A percentile compares a stretch with the other conserved stretches of the same genome.
These are phyloP conservation scores for Pleurotus tuber-regium DNA, from an alignment of 768 basidiomycete species.

Conservation along the genomic window DNA sequence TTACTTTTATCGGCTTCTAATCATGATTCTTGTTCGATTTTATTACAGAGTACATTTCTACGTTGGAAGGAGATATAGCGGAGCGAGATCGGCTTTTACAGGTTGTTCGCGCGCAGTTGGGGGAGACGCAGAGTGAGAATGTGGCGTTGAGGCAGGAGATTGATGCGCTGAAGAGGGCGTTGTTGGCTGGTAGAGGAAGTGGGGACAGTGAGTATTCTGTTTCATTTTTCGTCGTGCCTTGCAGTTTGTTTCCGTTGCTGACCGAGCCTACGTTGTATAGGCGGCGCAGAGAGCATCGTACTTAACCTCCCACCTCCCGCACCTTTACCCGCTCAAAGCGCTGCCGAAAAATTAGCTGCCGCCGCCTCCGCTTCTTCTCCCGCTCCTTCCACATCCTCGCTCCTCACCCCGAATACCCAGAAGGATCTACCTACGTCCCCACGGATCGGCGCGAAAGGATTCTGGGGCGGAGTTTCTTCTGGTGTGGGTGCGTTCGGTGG, in stretches of 20 bases:
- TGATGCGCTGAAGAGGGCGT: slow-evolving; percentile 65
- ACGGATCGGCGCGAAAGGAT: slow-evolving; percentile 48
- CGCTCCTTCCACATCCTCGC: slow-evolving; percentile 13
- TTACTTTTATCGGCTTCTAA: slow-evolving; percentile 4
- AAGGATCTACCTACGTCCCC: slow-evolving; percentile 75
- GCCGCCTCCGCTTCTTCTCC: slow-evolving; percentile 16
- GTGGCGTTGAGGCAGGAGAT: slow-evolving; percentile 79
- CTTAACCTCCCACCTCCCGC: slow-evolving; percentile 50
- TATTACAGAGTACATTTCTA: slow-evolving; percentile 82
- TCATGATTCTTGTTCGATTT: not conserved
- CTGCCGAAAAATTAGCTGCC: slow-evolving; percentile 32
- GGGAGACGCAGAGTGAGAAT: slow-evolving; percentile 78
- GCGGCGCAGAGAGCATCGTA: slow-evolving; percentile 9
- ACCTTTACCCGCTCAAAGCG: slow-evolving; percentile 40
- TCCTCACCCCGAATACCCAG: slow-evolving; percentile 66
- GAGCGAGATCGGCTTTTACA: slow-evolving; percentile 90
- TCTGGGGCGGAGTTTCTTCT: slow-evolving; percentile 73
- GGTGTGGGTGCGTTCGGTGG: slow-evolving; percentile 42
- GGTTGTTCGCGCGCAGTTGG: slow-evolving; percentile 81
- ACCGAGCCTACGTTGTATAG: too few relatives aligned
- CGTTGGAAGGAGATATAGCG: slow-evolving; percentile 90
- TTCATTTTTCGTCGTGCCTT: not conserved
- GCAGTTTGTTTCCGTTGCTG: too few relatives aligned
- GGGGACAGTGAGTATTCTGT: slow-evolving; percentile 21
- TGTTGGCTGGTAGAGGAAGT: slow-evolving; percentile 60